These are phyloP conservation scores for Rhipidocladum racemiflorum DNA, from an alignment of 176 grass and related monocot species.

Conservation along the genomic window DNA sequence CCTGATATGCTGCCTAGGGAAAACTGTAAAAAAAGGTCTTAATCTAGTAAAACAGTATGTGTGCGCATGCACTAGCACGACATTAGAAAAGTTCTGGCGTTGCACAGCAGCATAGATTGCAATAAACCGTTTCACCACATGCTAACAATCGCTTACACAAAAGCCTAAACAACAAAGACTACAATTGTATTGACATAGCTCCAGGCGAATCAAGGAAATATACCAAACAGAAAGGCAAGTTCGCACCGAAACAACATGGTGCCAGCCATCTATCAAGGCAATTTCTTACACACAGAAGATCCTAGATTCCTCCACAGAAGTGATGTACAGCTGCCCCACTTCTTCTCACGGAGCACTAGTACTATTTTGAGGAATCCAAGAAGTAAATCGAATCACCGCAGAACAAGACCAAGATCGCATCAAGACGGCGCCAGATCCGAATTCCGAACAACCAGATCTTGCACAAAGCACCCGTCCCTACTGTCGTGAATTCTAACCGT, in stretches of 20 bases:
- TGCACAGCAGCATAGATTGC: not conserved
- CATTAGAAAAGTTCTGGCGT: not conserved
- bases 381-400: not conserved
- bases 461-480: not conserved
- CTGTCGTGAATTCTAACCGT: not conserved
- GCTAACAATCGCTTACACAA: not conserved
- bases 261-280: too few relatives aligned
- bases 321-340: not conserved
- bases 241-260: not conserved
- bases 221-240: not conserved
- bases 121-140: not conserved
- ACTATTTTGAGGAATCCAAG: not conserved
- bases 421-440: not conserved
- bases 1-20: not conserved
- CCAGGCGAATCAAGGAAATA: too few relatives aligned
- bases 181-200: not conserved
- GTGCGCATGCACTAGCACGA: not conserved
- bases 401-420: not conserved
- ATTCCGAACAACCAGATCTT: not conserved
- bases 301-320: not conserved
- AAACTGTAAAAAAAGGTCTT: not conserved
- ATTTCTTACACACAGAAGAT: not conserved
- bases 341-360: not conserved
- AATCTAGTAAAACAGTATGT: not conserved
- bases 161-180: not conserved